A percentile compares a stretch with the other conserved stretches of the same genome.
These are phyloP conservation scores for Pichiaceae sp. DNA, from an alignment of 1,139 yeast species.

Conservation along the genomic window DNA sequence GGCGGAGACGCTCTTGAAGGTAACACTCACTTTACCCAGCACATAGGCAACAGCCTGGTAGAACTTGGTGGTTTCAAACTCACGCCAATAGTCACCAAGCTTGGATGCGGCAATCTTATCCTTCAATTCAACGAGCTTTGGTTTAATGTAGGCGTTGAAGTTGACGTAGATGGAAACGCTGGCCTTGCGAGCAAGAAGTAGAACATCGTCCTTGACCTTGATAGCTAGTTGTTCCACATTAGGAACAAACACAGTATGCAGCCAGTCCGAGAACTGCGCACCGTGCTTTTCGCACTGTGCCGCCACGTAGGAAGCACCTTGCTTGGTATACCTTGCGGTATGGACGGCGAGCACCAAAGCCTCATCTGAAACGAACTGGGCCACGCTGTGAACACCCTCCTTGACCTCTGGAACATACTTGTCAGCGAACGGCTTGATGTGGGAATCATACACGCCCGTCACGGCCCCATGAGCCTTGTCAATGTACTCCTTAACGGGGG, in stretches of 20 bases:
- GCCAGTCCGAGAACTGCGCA: neutral
- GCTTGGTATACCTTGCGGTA: neutral
- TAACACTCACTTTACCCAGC: slow-evolving; percentile 1
- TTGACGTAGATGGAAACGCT: slow-evolving; percentile 5
- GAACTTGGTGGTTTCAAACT: slow-evolving; percentile 5
- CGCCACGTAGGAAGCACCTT: neutral
- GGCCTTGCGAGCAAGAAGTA: slow-evolving; percentile 3
- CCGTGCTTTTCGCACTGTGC: neutral
- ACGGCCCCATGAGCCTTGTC: slow-evolving; percentile 4
- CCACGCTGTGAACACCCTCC: neutral
- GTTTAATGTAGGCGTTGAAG: slow-evolving; percentile 11
- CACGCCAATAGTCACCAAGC: slow-evolving; percentile 6
- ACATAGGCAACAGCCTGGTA: slow-evolving; percentile 6
- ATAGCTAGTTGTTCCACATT: neutral
- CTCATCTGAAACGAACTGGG: neutral
- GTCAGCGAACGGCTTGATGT: slow-evolving; percentile 5
- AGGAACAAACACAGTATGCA: neutral
- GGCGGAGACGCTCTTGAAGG: slow-evolving; percentile 1
- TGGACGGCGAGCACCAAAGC: neutral
- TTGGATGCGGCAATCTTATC: slow-evolving; percentile 5
- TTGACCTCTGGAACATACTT: slow-evolving; percentile 4
- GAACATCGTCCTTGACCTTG: slow-evolving; percentile 3
- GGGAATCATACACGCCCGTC: neutral
- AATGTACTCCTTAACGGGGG: slow-evolving; percentile 17
- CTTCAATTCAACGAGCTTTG: slow-evolving; percentile 2